Evolutionary conservation across 441 rosid genomes (phyloP), one percentile per base, ranked within the genome.

Genomic region (Pelargonium myrrhifolium): DNA sequence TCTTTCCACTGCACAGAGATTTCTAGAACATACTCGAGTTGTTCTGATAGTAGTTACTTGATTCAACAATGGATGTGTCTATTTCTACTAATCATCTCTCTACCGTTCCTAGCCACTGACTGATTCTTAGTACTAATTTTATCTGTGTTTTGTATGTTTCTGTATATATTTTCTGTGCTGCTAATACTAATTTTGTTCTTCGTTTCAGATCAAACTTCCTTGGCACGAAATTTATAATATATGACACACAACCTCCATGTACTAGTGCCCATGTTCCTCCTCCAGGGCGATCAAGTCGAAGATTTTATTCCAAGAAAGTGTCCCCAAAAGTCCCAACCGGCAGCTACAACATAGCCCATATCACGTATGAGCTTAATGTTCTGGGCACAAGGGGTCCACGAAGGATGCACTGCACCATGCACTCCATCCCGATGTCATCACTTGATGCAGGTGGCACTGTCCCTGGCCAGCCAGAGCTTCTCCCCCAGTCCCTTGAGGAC

Each of bases 351-450:
- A 72, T 67, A 58, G 75, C 75, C 31, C 75, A 67, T 64, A 70
- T 72, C 43, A 67, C 63, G 3, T 72, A 72, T 11, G 75, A 72
- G 43, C 67, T 72, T 15, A 72, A 72, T 21, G 75, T 72, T 40
- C 71, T 72, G 35, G 75, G 75, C 3, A 72, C 75, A 0, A 10
- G 75, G 43, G 75, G 75, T 39, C 75, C 75, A 0, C 75, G 75
- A 28, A 72, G 71, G 58, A 72, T 72, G 75, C 75, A 72, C n/a
- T 72, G 75, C 64, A 28, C 11, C 39, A 62, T 72, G 75, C 75
- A 67, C 22, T 67, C 75, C 2, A 67, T 72, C 61, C 75, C 75
- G 11, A 71, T 67, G 14, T 72, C 75, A 2, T 62, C 71, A 39
- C 68, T 72, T 1, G 71, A 63, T 8, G 49, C 71, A 7, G 71